Conservation (phyloP, 192 early-diverging fungal species). For the Entomortierella parvispora region DNA sequence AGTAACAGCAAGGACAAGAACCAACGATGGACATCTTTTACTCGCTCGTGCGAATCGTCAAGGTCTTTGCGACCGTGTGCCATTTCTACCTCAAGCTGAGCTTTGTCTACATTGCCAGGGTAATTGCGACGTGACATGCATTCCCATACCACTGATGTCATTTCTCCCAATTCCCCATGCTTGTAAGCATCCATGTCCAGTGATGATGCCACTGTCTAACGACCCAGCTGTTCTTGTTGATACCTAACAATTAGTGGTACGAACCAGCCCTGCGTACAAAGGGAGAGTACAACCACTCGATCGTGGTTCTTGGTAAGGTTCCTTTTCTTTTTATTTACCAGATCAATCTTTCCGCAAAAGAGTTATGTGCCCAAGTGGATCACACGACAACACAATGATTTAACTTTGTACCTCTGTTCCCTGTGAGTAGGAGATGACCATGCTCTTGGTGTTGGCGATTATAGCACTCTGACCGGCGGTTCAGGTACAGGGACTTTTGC, state of each 20-base stretch:
- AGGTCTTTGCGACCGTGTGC: constrained; percentile 35
- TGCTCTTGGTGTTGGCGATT: constrained; percentile 48
- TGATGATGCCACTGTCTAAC: no score
- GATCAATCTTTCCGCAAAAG: no score
- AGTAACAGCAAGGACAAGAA: background rate
- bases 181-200: no score
- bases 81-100: constrained; percentile 42
- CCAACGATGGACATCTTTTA: constrained; percentile 23
- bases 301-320: constrained; percentile 37
- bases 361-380: no score
- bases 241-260: constrained; percentile 18
- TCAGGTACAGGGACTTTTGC: constrained; percentile 15
- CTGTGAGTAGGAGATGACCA: constrained; percentile 43
- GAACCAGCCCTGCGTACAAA: constrained; percentile 33
- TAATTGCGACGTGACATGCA: constrained; percentile 6
- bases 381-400: no score
- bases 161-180: no score
- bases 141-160: no score
- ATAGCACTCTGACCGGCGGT: constrained; percentile 28
- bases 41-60: constrained; percentile 11
- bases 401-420: background rate
- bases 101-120: constrained; percentile 42
- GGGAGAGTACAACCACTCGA: constrained; percentile 43
- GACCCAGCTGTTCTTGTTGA: background rate
- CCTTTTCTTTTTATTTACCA: no score